Conservation (phyloP, 805 yeast species). For the Nakazawaea holstii region DNA sequence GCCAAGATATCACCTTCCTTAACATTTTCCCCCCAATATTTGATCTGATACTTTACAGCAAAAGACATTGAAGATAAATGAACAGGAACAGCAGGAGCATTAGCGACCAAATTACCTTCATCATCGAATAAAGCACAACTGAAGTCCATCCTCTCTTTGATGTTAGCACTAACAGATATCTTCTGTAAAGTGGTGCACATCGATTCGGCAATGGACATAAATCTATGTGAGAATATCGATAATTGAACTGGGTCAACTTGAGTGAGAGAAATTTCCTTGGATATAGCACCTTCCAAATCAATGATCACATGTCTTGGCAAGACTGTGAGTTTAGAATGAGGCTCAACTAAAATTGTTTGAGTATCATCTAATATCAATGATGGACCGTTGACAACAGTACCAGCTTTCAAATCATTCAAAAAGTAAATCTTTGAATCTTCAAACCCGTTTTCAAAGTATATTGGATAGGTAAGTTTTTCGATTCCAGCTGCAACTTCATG, state of each 20-base stretch:
- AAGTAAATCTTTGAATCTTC: slow-evolving; percentile 23
- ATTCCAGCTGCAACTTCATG: slow-evolving; percentile 22
- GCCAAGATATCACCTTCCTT: slow-evolving; percentile 38
- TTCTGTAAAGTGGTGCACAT: slow-evolving; percentile 42
- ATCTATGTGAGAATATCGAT: slow-evolving; percentile 39
- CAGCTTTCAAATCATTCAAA: slow-evolving; percentile 22
- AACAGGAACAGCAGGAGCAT: slow-evolving; percentile 44
- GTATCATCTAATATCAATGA: slow-evolving; percentile 30
- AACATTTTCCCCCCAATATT: slow-evolving; percentile 32
- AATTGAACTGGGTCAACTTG: slow-evolving; percentile 37
- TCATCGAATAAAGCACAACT: slow-evolving; percentile 43
- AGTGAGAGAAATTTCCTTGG: slow-evolving; percentile 25
- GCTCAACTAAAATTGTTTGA: slow-evolving; percentile 31
- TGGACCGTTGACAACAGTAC: slow-evolving; percentile 28
- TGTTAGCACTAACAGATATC: slow-evolving; percentile 38
- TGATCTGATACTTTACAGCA: slow-evolving; percentile 31
- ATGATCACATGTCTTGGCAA: slow-evolving; percentile 30
- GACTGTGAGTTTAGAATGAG: slow-evolving; percentile 25
- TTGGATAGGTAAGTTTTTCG: slow-evolving; percentile 8
- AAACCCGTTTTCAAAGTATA: slow-evolving; percentile 22
- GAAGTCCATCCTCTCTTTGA: slow-evolving; percentile 43
- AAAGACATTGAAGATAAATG: slow-evolving; percentile 43
- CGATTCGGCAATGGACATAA: slow-evolving; percentile 46
- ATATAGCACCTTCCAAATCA: slow-evolving; percentile 16
- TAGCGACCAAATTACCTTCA: slow-evolving; percentile 38